These are phyloP conservation scores for Porpolomopsis calyptriformis DNA, from an alignment of 768 basidiomycete species.

Conservation along the genomic window DNA sequence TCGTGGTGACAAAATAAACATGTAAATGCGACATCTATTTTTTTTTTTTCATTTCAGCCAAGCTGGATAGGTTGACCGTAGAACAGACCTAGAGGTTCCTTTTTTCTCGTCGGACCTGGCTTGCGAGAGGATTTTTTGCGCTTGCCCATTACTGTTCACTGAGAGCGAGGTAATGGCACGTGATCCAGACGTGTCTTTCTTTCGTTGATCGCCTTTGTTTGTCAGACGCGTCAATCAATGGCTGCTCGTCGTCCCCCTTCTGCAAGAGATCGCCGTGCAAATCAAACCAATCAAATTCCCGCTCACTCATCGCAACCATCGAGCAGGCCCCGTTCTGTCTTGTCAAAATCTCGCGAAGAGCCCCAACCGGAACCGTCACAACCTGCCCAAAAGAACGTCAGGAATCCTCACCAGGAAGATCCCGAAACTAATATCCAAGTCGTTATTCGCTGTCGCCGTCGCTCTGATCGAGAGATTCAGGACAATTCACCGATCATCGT, in stretches of 20 bases:
- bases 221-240: slow-evolving; percentile 30
- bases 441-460: slow-evolving; percentile 78
- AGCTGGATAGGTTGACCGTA: not conserved
- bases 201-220: slow-evolving; percentile 4
- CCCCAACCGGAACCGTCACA: slow-evolving; percentile 15
- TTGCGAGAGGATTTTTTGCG: slow-evolving; percentile 85
- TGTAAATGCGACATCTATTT: slow-evolving; percentile 68
- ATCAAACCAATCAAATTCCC: slow-evolving; percentile 15
- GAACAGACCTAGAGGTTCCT: slow-evolving; percentile 61
- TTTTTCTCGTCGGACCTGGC: slow-evolving; percentile 54
- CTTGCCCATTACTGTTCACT: slow-evolving; percentile 55
- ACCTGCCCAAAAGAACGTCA: slow-evolving; percentile 9
- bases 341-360: slow-evolving; percentile 26
- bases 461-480: slow-evolving; percentile 76
- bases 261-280: slow-evolving; percentile 36
- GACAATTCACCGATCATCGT: slow-evolving; percentile 86
- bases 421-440: slow-evolving; percentile 86
- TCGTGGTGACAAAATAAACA: slow-evolving; percentile 88
- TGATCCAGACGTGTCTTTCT: slow-evolving; percentile 20
- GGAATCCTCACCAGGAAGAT: slow-evolving; percentile 27
- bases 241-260: slow-evolving; percentile 50
- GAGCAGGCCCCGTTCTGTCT: slow-evolving; percentile 36
- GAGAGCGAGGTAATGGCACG: slow-evolving; percentile 19
- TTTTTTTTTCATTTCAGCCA: slow-evolving; percentile 2
- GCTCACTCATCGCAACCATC: slow-evolving; percentile 25